Evolutionary conservation across 805 yeast genomes (phyloP), one percentile per base, ranked within the genome.

Genomic region (Ogataea wickerhamii): DNA sequence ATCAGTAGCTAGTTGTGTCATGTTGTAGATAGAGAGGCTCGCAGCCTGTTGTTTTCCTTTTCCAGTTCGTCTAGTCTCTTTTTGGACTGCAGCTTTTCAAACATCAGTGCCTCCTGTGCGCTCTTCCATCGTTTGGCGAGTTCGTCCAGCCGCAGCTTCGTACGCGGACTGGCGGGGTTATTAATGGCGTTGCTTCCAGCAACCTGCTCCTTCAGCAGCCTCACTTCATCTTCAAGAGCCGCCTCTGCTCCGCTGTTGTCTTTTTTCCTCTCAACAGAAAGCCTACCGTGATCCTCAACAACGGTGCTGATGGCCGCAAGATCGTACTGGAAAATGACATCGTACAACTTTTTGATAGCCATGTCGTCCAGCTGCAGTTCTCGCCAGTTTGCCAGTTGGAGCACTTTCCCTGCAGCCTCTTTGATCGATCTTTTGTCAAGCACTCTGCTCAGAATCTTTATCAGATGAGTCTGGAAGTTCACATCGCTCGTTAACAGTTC

Each of bases 61-160:
- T 81, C 87, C 23, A 82, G 52, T 38, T 74, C 78, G 14, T 56
- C 52, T 4, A 81, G 66, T 30, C 82, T 60, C 31, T 61, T 57
- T 33, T 70, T 67, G 2, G 83, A 76, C 25, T 80, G 80, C 25
- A 68, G 68, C 37, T 70, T 68, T 47, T 83, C 89, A 38, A 78
- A 67, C 16, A 74, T 73, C 21, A 88, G 61, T 14, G 83, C 74
- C 55, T 83, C 93, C 43, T 87, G 66, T 45, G 84, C 89, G 5
- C 78, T 68, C 49, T 79, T 78, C 82, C 86, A 80, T 50, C 81
- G 68, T 44, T 67, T 74, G 28, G 76, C 75, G 29, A 84, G 56
- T 47, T 80, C 87, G 18, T 76, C 80, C 12, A 82, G 63, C 38
- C 87, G 65, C 32, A 78, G 48, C 28, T 49, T 51, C 6, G 45